Percentiles rank a stretch among this genome's conserved stretches.
Conservation (phyloP, 2,329 filamentous ascomycete genomes). For the Hysterium pulicare region DNA sequence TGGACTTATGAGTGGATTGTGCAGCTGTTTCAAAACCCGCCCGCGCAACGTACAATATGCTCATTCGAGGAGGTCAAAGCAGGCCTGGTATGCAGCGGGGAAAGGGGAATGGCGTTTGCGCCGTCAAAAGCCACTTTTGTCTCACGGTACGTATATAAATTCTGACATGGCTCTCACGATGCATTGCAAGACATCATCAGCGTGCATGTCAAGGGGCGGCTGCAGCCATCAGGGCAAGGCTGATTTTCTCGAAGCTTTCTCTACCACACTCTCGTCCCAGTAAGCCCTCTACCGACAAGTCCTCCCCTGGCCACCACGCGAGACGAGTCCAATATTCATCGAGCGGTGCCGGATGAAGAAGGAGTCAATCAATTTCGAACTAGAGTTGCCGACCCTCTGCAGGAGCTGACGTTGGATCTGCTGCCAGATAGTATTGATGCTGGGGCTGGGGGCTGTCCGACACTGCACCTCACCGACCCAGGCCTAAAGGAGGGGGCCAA, state of each 20-base stretch:
- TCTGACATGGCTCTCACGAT: slow-evolving; percentile 11
- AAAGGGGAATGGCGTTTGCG: slow-evolving; percentile 3
- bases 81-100: slow-evolving; percentile 11
- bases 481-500: slow-evolving; percentile 5
- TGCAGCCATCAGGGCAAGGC: slow-evolving; percentile 12
- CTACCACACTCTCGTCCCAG: no score
- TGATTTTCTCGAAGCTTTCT: no score
- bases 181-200: slow-evolving; percentile 13
- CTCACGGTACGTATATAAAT: slow-evolving; percentile 3
- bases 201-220: slow-evolving; percentile 3
- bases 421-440: slow-evolving; percentile 9
- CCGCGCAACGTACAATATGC: slow-evolving; percentile 18
- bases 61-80: slow-evolving; percentile 20
- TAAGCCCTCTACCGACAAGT: no score
- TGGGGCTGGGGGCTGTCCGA: slow-evolving; percentile 4
- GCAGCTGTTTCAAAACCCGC: slow-evolving; percentile 27
- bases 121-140: slow-evolving; percentile 6
- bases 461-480: no score
- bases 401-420: slow-evolving; percentile 28
- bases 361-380: no score
- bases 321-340: no score
- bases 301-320: no score
- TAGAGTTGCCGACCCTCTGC: slow-evolving; percentile 5
- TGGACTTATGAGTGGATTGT: slow-evolving; percentile 21
- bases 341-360: no score